Base-by-base conservation (phyloP, 345 rosid species). In the Eucalyptus curtisii region DNA sequence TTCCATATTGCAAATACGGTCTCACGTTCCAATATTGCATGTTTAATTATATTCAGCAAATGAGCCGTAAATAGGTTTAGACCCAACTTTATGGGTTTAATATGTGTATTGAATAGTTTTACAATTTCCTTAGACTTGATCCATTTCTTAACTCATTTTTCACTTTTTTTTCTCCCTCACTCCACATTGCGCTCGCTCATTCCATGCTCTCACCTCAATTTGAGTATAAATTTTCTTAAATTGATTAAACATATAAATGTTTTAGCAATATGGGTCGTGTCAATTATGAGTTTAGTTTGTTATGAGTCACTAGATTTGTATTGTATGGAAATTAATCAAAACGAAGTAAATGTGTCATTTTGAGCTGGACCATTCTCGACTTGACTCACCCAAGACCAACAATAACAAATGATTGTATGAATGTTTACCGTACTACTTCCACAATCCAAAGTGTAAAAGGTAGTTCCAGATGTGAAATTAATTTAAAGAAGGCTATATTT, bases 151-250 rank as follows among this genome's bases (percentile, higher is more conserved):
- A 24, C 30, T 55, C 61, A 0, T 24, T 24, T 24, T 55, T 55
- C 30, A 55, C 61, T 55, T 55, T 55, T 55, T 24, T 55, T 55
- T 24, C 61, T 22, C 30, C 61, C 13, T 55, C 61, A 55, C 61
- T 55, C 30, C 30, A 10, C 13, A 24, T 10, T 9, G 61, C 0
- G 0, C 6, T 55, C 0, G 0, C 30, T 55, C 30, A 24, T 24
- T 55, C 61, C 0, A 55, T 55, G 3, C 6, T 4, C 13, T 55
- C 2, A 4, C 13, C 27, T 55, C 30, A 55, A 25, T 55, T 55
- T 10, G 30, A 25, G 6, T 24, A 55, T 55, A 25, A 24, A 55
- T 55, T 55, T 55, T 24, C 61, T 55, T 1, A 55, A 55, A 55
- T 55, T 55, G 30, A 0, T 24, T 24, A 55, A 24, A 9, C 0